A percentile compares a stretch with the other conserved stretches of the same genome.
phyloP scores from a whole-genome alignment of 1,139 yeast genomes.

The Saccharomyces uvarum region DNA sequence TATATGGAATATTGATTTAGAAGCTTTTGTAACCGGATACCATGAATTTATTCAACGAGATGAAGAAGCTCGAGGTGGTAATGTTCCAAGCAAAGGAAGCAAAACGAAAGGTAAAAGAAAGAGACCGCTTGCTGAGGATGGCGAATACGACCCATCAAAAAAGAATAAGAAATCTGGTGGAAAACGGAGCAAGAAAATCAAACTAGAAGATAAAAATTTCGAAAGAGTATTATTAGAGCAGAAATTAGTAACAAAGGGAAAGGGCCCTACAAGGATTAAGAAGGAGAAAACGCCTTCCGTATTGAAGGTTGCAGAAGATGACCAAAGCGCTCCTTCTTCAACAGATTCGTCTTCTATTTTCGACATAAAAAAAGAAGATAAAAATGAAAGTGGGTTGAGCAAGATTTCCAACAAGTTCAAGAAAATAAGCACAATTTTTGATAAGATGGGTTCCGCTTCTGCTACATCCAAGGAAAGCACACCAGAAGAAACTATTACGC shows the following conservation, averaged over 20 bases:
- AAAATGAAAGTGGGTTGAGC: slow-evolving; percentile 23
- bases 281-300: slow-evolving; percentile 16
- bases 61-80: slow-evolving; percentile 35
- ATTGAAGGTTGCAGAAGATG: slow-evolving; percentile 2
- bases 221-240: slow-evolving; percentile 28
- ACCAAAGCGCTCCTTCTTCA: slow-evolving; percentile 4
- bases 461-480: slow-evolving; percentile 5
- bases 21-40: slow-evolving; percentile 62
- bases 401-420: slow-evolving; percentile 29
- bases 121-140: slow-evolving; percentile 27
- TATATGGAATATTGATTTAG: slow-evolving; percentile 79
- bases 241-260: slow-evolving; percentile 20
- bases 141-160: slow-evolving; percentile 27
- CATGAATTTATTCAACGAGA: slow-evolving; percentile 53
- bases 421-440: slow-evolving; percentile 24
- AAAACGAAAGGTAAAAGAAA: slow-evolving; percentile 30
- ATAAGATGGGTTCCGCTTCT: slow-evolving; percentile 12
- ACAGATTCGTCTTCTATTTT: slow-evolving; percentile 16
- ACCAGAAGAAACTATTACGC: slow-evolving; percentile 1
- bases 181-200: slow-evolving; percentile 15
- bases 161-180: slow-evolving; percentile 20
- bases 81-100: slow-evolving; percentile 19
- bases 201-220: slow-evolving; percentile 26
- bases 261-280: slow-evolving; percentile 22
- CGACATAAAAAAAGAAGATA: slow-evolving; percentile 14